Evolutionary conservation across 1,139 yeast species (phyloP).

Genomic region (Pichiaceae sp.): DNA sequence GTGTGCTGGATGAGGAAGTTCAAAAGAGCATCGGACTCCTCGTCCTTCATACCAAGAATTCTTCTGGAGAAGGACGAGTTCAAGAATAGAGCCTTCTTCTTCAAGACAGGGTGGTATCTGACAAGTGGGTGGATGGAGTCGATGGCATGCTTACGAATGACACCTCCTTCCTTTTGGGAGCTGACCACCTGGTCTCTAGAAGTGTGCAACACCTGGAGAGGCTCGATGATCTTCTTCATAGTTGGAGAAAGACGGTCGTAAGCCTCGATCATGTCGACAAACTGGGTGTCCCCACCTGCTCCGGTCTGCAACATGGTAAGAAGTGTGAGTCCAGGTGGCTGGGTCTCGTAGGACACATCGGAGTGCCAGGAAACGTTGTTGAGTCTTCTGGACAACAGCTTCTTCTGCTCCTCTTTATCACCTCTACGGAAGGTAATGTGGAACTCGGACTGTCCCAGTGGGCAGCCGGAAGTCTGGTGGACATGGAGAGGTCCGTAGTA

Average conservation of each 20-base stretch:
- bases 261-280: conserved; percentile 55
- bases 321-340: conserved; percentile 62
- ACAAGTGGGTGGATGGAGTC: conserved; percentile 58
- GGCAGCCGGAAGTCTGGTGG: conserved; percentile 71
- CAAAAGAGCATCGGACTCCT: conserved; percentile 52
- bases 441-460: conserved; percentile 48
- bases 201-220: conserved; percentile 58
- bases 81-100: conserved; percentile 49
- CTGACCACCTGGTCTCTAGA: conserved; percentile 59
- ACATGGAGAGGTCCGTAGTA: conserved; percentile 64
- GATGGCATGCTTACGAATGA: conserved; percentile 54
- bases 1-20: conserved; percentile 44
- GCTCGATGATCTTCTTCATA: conserved; percentile 46
- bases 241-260: conserved; percentile 60
- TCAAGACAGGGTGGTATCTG: conserved; percentile 62
- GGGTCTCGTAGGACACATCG: conserved; percentile 62
- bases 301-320: conserved; percentile 36
- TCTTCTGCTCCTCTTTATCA: conserved; percentile 28
- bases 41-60: conserved; percentile 57
- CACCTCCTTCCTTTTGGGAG: conserved; percentile 45
- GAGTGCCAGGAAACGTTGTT: conserved; percentile 50
- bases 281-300: conserved; percentile 64
- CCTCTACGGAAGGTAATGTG: conserved; percentile 55
- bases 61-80: conserved; percentile 54
- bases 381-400: conserved; percentile 29